These are phyloP conservation scores for Lentinula raphanica DNA, from an alignment of 768 basidiomycete genomes.

Conservation along the genomic window DNA sequence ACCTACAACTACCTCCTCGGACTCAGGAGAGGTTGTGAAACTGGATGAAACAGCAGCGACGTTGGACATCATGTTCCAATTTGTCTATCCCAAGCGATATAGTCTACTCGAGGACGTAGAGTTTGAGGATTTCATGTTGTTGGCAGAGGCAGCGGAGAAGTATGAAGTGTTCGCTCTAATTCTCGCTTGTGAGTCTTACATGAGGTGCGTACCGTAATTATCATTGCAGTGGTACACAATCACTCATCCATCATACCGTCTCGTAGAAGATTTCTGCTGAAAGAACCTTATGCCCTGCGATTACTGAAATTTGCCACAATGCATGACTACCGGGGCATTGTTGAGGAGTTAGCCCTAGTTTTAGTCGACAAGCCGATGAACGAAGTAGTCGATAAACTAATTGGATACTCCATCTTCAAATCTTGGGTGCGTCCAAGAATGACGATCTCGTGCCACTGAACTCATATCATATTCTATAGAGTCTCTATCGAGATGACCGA, in stretches of 20 bases:
- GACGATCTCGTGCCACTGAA: too few relatives aligned
- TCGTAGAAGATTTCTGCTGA: not conserved
- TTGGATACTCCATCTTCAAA: not conserved
- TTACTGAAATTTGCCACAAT: not conserved
- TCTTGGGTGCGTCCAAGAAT: not conserved
- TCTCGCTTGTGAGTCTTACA: not conserved
- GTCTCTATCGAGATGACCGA: not conserved
- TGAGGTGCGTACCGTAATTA: not conserved
- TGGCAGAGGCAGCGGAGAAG: constrained; percentile 4
- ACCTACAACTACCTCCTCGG: not conserved
- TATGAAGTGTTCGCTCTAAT: not conserved
- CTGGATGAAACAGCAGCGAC: constrained; percentile 6
- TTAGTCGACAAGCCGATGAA: not conserved
- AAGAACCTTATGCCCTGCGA: not conserved
- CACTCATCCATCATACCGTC: not conserved
- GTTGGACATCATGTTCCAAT: constrained; percentile 6
- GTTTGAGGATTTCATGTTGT: not conserved
- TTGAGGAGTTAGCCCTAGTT: not conserved
- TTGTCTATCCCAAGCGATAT: constrained; percentile 6
- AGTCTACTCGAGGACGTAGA: not conserved
- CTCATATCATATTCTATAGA: too few relatives aligned
- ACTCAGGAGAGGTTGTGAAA: not conserved
- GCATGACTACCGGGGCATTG: not conserved
- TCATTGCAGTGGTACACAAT: not conserved
- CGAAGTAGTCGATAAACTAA: not conserved